These are phyloP conservation scores for Biscogniauxia marginata DNA, from an alignment of 2,329 filamentous ascomycete genomes.

Conservation along the genomic window DNA sequence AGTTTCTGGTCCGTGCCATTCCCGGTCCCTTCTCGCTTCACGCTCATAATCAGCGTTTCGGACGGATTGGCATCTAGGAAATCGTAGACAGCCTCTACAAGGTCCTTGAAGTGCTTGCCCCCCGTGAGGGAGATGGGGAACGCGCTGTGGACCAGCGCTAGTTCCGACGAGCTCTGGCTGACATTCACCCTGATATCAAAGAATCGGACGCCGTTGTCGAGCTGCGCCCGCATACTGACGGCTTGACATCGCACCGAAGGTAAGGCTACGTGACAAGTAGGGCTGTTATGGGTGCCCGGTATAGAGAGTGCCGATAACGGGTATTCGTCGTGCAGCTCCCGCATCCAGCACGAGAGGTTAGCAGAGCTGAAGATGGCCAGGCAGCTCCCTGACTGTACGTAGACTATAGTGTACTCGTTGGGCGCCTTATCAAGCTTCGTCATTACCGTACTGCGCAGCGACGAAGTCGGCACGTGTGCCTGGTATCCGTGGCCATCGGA, in stretches of 20 bases:
- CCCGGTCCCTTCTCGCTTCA: conserved; percentile 90
- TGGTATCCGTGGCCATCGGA: conserved; percentile 64
- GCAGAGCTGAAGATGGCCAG: conserved; percentile 69
- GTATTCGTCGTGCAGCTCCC: conserved; percentile 65
- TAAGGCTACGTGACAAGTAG: conserved; percentile 78
- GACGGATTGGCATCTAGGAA: conserved; percentile 77
- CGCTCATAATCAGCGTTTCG: conserved; percentile 79
- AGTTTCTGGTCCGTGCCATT: conserved; percentile 77
- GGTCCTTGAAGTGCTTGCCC: conserved; percentile 71
- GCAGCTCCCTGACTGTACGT: conserved; percentile 54
- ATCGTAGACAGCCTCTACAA: conserved; percentile 67
- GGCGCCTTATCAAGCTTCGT: conserved; percentile 50
- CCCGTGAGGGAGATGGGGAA: conserved; percentile 87
- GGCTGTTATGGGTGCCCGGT: conserved; percentile 93
- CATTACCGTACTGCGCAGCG: conserved; percentile 59
- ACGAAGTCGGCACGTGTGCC: conserved; percentile 68
- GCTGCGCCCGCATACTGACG: conserved; percentile 71
- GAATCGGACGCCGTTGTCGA: conserved; percentile 89
- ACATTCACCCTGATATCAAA: conserved; percentile 79
- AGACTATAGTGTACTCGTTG: conserved; percentile 63
- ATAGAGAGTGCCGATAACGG: conserved; percentile 81
- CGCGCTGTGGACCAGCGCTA: conserved; percentile 83
- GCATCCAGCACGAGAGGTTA: conserved; percentile 77
- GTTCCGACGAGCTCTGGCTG: conserved; percentile 55
- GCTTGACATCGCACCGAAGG: conserved; percentile 94